Percentiles rank a stretch among this genome's conserved stretches.
Conservation (phyloP, 2,329 filamentous ascomycete genomes). For the Colletotrichum tanaceti region DNA sequence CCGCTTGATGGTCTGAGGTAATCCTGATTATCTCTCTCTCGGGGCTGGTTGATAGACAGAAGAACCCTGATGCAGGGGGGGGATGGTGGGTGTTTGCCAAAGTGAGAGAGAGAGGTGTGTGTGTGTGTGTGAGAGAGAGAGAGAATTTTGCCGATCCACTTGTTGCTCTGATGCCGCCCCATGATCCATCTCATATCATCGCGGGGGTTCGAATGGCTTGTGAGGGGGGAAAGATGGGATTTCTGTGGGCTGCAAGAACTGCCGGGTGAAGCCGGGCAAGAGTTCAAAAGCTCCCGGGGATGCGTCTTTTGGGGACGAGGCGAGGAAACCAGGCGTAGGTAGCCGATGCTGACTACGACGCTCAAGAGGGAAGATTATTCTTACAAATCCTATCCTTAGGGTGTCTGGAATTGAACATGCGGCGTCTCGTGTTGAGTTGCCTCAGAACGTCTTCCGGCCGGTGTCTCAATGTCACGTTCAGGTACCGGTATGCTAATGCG, state of each 20-base stretch:
- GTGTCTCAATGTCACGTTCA: not conserved
- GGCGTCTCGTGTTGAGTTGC: no score
- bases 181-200: not conserved
- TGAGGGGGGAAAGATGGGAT: slow-evolving; percentile 4
- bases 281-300: not conserved
- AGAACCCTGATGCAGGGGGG: not conserved
- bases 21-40: not conserved
- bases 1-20: not conserved
- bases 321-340: no score
- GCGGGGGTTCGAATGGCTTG: not conserved
- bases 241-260: slow-evolving; percentile 1
- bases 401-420: no score
- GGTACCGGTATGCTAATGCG: no score
- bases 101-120: no score
- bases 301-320: no score
- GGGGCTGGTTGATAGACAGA: not conserved
- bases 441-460: not conserved
- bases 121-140: no score
- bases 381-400: no score
- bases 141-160: not conserved
- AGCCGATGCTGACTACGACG: no score
- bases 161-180: not conserved
- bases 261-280: not conserved
- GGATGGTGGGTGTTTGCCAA: not conserved
- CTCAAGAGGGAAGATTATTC: no score